phyloP scores from a whole-genome alignment of 768 basidiomycete species.

The Tephrocybe rancida region DNA sequence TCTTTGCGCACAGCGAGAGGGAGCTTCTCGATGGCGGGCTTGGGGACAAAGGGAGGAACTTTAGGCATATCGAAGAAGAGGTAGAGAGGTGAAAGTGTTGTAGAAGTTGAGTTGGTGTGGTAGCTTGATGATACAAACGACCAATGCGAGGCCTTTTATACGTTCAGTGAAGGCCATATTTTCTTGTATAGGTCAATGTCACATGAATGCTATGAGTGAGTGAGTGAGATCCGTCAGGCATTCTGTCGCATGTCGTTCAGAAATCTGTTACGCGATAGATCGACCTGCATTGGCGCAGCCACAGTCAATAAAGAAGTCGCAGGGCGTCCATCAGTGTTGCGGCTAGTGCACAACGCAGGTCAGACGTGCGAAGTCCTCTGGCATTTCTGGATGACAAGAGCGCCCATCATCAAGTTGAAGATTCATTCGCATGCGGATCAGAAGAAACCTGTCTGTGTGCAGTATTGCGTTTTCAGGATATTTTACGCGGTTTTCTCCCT shows the following conservation, averaged over 20 bases:
- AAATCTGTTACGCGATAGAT: not conserved
- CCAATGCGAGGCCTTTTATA: constrained; percentile 12
- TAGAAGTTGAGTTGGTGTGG: not conserved
- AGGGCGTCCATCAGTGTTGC: not conserved
- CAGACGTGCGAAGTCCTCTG: not conserved
- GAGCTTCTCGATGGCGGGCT: constrained; percentile 22
- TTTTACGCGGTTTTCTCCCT: no score
- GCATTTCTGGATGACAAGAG: not conserved
- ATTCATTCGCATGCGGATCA: not conserved
- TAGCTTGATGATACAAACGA: not conserved
- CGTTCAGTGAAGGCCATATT: not conserved
- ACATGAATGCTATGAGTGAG: not conserved
- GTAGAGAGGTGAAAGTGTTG: not conserved
- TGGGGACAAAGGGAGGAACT: constrained; percentile 16
- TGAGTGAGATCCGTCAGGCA: no score
- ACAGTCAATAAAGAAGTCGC: not conserved
- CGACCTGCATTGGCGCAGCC: not conserved
- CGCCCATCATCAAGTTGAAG: not conserved
- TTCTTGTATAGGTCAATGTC: not conserved
- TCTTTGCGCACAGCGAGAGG: constrained; percentile 26
- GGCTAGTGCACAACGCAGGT: not conserved
- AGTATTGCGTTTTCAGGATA: not conserved
- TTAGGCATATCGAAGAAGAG: constrained; percentile 13
- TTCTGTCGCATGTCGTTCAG: not conserved
- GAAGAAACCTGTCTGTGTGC: not conserved